A percentile compares a stretch with the other conserved stretches of the same genome.
Conservation (phyloP, 164 flowering plant species). For the Chimonanthus salicifolius region DNA sequence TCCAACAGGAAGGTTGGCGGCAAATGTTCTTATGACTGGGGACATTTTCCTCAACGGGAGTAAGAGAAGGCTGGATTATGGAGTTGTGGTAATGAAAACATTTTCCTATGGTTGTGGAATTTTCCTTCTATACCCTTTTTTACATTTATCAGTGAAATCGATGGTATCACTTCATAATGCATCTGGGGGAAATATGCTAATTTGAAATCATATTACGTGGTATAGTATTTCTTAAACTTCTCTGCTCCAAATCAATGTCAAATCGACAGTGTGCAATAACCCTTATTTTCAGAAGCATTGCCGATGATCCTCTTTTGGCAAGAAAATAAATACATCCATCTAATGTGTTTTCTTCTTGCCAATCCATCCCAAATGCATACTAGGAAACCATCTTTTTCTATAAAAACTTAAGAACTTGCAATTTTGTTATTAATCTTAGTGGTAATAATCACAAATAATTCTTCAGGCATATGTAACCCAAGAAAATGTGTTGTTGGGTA, state of each 20-base stretch:
- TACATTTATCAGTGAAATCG: neutral
- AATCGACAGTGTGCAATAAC: too few species aligned
- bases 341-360: neutral
- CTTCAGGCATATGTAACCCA: constrained; percentile 83
- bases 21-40: constrained; percentile 59
- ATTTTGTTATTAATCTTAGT: neutral
- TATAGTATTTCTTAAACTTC: neutral
- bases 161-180: too few species aligned
- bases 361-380: neutral
- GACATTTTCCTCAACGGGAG: constrained; percentile 61
- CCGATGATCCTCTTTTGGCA: neutral
- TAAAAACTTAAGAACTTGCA: neutral
- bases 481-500: constrained; percentile 63
- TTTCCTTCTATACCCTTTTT: neutral
- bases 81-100: constrained; percentile 46
- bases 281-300: neutral
- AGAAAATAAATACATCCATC: neutral
- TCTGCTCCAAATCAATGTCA: neutral
- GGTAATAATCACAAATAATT: neutral
- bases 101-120: neutral
- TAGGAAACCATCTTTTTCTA: neutral
- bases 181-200: too few species aligned
- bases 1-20: constrained; percentile 59
- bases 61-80: constrained; percentile 46
- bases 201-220: neutral